Base-by-base conservation (phyloP, 257 asterid species). In the Scutellaria minor region DNA sequence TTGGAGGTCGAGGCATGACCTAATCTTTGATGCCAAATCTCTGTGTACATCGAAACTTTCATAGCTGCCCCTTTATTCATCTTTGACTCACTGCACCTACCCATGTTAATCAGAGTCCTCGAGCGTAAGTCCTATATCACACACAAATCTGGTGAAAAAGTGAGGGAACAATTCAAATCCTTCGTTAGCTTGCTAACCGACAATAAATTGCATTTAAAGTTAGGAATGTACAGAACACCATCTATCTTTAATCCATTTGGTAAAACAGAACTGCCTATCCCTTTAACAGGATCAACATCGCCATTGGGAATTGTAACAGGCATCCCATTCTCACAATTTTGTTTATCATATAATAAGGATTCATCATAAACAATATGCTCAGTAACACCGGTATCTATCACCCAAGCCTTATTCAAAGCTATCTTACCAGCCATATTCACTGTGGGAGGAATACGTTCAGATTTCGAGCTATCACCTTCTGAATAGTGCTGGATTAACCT, bases 141-240 rank as follows among this genome's bases (percentile, higher is more conserved):
- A 56, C 41, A 6, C 63, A 24, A 56, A 24, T 20, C 2, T 22
- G 9, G 63, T 6, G 7, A 8, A 24, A 56, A 56, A 3, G 41
- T 56, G 15, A 56, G 39, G 1, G 14, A 7, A 9, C 69, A 42
- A 24, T 64, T 64, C 40, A 64, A 64, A 64, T 64, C 69, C 11
- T 44, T 64, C 2, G 55, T 64, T 2, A 44, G 12, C 12, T 54
- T 45, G 9, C 69, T 64, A 2, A 64, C 41, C 0, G 69, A 64
- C 3, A 64, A 6, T 6, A 64, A 11, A 18, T 64, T 64, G 27
- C 55, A 64, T 13, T 64, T 45, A 64, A 64, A 64, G 1, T 40
- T 8, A 2, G 69, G 54, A 15, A 41, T 20, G 20, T 64, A 5
- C 3, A 64, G 12, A 4, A 59, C 65, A 12, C 20, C 45, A 5